These are phyloP conservation scores for Penicillium lividum DNA, from an alignment of 495 filamentous ascomycete species.

Conservation along the genomic window DNA sequence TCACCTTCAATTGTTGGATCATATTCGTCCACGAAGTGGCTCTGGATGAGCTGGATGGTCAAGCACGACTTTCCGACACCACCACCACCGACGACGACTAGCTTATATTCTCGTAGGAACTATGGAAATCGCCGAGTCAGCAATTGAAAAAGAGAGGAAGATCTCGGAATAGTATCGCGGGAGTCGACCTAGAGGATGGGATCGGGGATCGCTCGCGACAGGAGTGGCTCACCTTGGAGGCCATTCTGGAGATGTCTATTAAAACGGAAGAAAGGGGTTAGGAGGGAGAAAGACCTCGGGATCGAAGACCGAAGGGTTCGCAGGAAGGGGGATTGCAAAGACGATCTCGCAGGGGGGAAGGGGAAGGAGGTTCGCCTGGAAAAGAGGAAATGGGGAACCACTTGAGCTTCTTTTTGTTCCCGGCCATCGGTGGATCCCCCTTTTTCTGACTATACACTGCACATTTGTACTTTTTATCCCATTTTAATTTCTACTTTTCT, in stretches of 20 bases:
- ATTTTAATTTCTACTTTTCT: background rate
- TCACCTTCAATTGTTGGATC: conserved; percentile 98
- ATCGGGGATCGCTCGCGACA: conserved; percentile 1
- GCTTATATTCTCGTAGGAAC: conserved; percentile 98
- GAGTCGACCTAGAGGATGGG: background rate
- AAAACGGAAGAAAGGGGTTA: conserved; percentile 13
- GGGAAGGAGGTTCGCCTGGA: conserved; percentile 12
- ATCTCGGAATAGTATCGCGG: conserved; percentile 1
- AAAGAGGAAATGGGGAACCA: conserved; percentile 2
- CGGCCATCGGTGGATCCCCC: conserved; percentile 12
- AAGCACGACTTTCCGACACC: conserved; percentile 99
- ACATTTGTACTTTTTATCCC: background rate
- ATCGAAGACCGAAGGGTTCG: conserved; percentile 4
- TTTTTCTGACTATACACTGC: background rate
- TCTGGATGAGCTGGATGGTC: conserved; percentile 98
- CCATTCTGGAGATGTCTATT: conserved; percentile 22
- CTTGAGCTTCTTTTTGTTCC: conserved; percentile 14
- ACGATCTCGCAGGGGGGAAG: conserved; percentile 1
- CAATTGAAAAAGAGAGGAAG: conserved; percentile 10
- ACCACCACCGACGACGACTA: conserved; percentile 97
- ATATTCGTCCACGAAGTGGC: conserved; percentile 98
- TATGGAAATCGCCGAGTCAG: conserved; percentile 35
- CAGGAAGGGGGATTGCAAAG: background rate
- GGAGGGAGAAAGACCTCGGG: background rate
- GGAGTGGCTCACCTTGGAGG: conserved; percentile 31